Base-by-base conservation (phyloP, 768 basidiomycete species). In the Collybiopsis confluens region DNA sequence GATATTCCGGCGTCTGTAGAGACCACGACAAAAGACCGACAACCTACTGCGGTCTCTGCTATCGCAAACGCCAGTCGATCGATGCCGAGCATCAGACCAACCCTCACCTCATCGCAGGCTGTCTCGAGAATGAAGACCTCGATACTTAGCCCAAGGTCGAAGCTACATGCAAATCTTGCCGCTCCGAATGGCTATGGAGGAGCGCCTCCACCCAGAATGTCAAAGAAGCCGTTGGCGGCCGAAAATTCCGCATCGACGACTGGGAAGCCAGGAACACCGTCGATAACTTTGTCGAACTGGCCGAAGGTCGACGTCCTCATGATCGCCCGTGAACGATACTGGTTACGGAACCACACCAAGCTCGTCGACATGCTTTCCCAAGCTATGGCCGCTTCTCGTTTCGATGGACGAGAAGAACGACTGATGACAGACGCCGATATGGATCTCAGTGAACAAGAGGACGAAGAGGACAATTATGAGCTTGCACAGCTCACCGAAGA, bases 41-140 rank as follows among this genome's bases (percentile, higher is more conserved):
- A 9, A 69, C 76, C 1, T 88, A 81, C 59, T 90, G 87, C 57
- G 83, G 85, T 0, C 61, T 87, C 8, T 91, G 88, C 64, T 74
- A 89, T 11, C 77, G 81, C n/a, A 83, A 87, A 55, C 73, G 78
- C 0, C 79, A 82, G 4, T 62, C 71, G 0, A 69, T 70, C 27
- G 77, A 80, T 54, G 56, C 60, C 1, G 52, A 57, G 1, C 56
- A 56, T 13, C 57, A 59, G 45, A 36, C 66, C 24, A 62, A 65
- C 30, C 65, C 67, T 24, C 59, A 65, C 4, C 54, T 65, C 37
- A 68, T 70, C 16, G 73, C 82, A 10, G 77, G 73, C 27, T 79
- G 81, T 55, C 68, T 78, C 3, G 86, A 87, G 61, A 90, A 89
- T 61, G 88, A 88, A 56, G 88, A 90, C 65, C 78, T 82, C 16